Evolutionary conservation across 2,329 filamentous ascomycete species (phyloP), one percentile per base, ranked within the genome.

Genomic region (Fusarium praegraminearum): DNA sequence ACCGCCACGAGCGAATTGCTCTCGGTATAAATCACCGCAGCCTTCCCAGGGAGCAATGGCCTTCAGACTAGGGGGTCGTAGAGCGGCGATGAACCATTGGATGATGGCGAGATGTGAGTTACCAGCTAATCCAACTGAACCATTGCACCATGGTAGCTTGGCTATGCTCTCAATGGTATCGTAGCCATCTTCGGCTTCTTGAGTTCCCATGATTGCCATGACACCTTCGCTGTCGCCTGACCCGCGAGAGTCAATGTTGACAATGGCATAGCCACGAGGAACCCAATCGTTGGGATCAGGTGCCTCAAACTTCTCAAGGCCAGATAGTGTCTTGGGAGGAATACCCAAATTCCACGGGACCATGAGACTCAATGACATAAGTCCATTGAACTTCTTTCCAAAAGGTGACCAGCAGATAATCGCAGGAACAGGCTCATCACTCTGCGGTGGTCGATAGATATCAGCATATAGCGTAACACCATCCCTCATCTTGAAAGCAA

Each of bases 401-500:
- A 64, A 64, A 12, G 61, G 61, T 0, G 61, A 64, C 61, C 61
- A 64, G 32, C 61, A 64, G 1, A 64, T 35, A 4, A 64, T 57
- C 0, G 59, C 59, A 7, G 61, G 61, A 7, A 64, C 22, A 10
- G 50, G 10, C 13, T 57, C 61, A 40, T 64, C 12, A 3, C 32
- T 64, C 1, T 57, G 26, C 0, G 61, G 61, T 16, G 61, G 61
- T 1, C 61, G 61, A 3, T 57, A 64, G 1, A 64, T 22, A 24
- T 64, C 61, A 16, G 59, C 61, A 7, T 64, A 64, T 1, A 64
- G n/a, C 2, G 44, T 57, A 1, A 57, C 16, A 0, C 50, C 61
- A 20, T 64, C 61, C 0, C 61, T 20, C 61, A 64, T 64, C 0
- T 44, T 49, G 9, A 64, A 64, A 3, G 43, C 36, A 24, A 64